Conservation (phyloP, 2,329 filamentous ascomycete genomes). For the Ceratocystis destructans region DNA sequence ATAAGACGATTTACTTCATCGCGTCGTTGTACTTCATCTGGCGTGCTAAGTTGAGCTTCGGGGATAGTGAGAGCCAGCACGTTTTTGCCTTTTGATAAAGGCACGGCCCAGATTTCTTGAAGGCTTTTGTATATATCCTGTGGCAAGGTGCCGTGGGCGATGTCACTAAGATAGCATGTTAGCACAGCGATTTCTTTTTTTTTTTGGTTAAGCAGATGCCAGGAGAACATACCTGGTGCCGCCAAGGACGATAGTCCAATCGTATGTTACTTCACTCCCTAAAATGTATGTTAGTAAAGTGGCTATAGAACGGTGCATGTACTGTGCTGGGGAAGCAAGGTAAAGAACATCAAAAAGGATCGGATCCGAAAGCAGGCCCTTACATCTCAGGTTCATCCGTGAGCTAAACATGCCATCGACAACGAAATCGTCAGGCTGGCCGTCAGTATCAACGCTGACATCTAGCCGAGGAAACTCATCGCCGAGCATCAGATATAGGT, state of each 20-base stretch:
- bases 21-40: slow-evolving; percentile 27
- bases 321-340: background rate
- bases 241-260: slow-evolving; percentile 51
- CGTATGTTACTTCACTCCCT: slow-evolving; percentile 28
- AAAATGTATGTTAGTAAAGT: slow-evolving; percentile 2
- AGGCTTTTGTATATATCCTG: slow-evolving; percentile 37
- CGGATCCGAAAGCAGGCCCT: slow-evolving; percentile 16
- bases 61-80: slow-evolving; percentile 52
- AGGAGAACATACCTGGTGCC: slow-evolving; percentile 42
- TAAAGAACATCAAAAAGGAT: background rate
- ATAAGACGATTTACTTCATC: slow-evolving; percentile 41
- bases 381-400: slow-evolving; percentile 29
- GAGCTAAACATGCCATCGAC: slow-evolving; percentile 25
- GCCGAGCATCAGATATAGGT: slow-evolving; percentile 34
- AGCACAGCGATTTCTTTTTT: background rate
- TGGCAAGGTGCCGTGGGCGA: slow-evolving; percentile 30
- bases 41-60: slow-evolving; percentile 30
- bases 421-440: slow-evolving; percentile 39
- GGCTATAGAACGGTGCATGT: background rate
- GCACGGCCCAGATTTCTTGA: slow-evolving; percentile 36
- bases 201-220: background rate
- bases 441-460: slow-evolving; percentile 34
- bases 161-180: slow-evolving; percentile 31
- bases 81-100: slow-evolving; percentile 36
- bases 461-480: slow-evolving; percentile 33